Evolutionary conservation across 1,284 basidiomycete species (phyloP), one percentile per base, ranked within the genome.

Genomic region (Coniophora puteana): DNA sequence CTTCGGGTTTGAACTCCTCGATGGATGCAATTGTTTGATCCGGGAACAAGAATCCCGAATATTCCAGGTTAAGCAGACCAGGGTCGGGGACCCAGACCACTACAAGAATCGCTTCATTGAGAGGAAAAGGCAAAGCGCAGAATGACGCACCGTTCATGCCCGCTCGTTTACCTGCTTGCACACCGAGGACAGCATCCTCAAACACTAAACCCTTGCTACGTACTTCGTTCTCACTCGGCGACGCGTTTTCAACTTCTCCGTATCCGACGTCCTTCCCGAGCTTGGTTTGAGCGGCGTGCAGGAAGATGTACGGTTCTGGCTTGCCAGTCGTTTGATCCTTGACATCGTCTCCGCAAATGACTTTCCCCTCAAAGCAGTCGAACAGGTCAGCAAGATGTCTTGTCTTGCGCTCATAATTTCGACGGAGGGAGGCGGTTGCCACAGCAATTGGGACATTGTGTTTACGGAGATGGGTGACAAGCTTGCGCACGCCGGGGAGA

Each of bases 71-170:
- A n/a, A 80, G 61, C 7, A 89, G 63, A 43, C 81, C 78, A 11
- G 69, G 51, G 54, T 90, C 87, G 7, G 88, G 87, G 12, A 89
- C 74, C 87, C 87, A 90, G 7, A 86, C 68, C 22, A 86, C 87
- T 89, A 47, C 38, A 36, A 27, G 31, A 8, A 28, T 27, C 3
- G 24, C 20, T 27, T 39, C 14, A 6, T 13, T 26, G 8, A 40
- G 18, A 16, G 16, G 21, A 36, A 5, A 28, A 20, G 18, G 21
- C 38, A 37, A 24, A 46, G 20, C 35, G 40, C 29, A 26, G n/a
- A 33, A 4, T n/a, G n/a, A 61, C 75, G 24, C 44, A 88, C 88
- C 86, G 40, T 76, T 73, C 87, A 90, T 90, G 14, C 83, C 85
- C 1, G 86, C 87, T 43, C 82, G 68, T 57, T 84, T 85, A 8